phyloP scores from a whole-genome alignment of 2,329 filamentous ascomycete species.

The Fusarium napiforme region DNA sequence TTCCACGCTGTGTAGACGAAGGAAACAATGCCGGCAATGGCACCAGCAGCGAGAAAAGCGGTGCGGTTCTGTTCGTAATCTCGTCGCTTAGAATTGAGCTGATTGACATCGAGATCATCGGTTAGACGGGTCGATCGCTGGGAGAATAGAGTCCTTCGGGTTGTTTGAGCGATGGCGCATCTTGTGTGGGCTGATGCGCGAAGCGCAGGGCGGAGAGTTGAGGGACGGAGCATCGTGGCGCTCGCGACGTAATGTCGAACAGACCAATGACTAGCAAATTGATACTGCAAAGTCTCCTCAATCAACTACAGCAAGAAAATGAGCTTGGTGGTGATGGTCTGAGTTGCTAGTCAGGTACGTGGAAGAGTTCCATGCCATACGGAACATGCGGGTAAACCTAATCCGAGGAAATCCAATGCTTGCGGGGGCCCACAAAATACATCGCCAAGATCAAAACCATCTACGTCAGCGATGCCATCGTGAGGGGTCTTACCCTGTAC shows the following conservation, averaged over 20 bases:
- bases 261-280: background rate
- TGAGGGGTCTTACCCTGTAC: constrained; percentile 31
- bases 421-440: constrained; percentile 14
- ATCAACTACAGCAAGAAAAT: background rate
- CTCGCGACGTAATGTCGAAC: constrained; percentile 3
- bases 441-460: background rate
- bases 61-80: constrained; percentile 63
- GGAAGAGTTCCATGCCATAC: background rate
- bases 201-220: constrained; percentile 46
- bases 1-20: constrained; percentile 64
- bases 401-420: background rate
- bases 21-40: constrained; percentile 60
- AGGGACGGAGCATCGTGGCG: constrained; percentile 46
- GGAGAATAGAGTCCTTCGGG: constrained; percentile 47
- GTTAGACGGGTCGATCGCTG: constrained; percentile 50
- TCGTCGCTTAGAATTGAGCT: constrained; percentile 57
- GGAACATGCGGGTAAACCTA: constrained; percentile 36
- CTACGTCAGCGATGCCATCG: constrained; percentile 36
- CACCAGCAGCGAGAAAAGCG: constrained; percentile 63
- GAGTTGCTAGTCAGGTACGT: constrained; percentile 6
- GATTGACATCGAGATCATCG: constrained; percentile 62
- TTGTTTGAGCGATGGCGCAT: constrained; percentile 36
- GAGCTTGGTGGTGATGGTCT: constrained; percentile 20
- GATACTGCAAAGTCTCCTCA: background rate
- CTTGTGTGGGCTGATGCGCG: constrained; percentile 37